A percentile compares a stretch with the other conserved stretches of the same genome.
These are phyloP conservation scores for Saururus chinensis DNA, from an alignment of 164 flowering plant genomes.

Conservation along the genomic window DNA sequence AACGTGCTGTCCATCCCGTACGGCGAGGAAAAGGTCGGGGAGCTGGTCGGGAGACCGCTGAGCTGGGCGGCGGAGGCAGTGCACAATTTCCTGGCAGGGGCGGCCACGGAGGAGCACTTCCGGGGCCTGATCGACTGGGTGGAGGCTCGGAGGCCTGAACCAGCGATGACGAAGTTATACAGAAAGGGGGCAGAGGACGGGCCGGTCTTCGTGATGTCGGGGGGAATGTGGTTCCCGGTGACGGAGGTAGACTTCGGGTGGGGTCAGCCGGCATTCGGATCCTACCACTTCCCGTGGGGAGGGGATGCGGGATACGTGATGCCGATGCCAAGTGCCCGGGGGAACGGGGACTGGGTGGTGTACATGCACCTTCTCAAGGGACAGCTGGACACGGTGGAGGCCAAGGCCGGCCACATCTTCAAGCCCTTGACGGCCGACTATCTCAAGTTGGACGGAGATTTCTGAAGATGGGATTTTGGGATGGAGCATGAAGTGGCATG, in stretches of 20 bases:
- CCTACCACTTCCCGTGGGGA: constrained; percentile 31
- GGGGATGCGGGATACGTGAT: constrained; percentile 28
- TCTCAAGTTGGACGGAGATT: neutral
- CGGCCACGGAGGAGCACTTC: constrained; percentile 24
- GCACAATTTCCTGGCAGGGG: constrained; percentile 10
- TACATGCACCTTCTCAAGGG: constrained; percentile 20
- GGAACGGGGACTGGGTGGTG: constrained; percentile 37
- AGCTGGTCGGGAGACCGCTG: constrained; percentile 14
- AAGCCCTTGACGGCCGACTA: constrained; percentile 6
- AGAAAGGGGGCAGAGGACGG: constrained; percentile 20
- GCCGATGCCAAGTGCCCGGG: constrained; percentile 27
- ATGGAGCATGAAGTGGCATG: no score
- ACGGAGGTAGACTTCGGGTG: constrained; percentile 29
- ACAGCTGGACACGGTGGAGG: constrained; percentile 8
- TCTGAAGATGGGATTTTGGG: neutral
- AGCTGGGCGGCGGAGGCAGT: constrained; percentile 19
- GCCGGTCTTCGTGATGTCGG: constrained; percentile 25
- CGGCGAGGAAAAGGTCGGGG: constrained; percentile 9
- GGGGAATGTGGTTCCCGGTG: constrained; percentile 24
- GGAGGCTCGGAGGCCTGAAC: constrained; percentile 23
- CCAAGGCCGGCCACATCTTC: constrained; percentile 5
- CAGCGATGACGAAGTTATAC: constrained; percentile 15
- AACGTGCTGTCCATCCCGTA: constrained; percentile 30
- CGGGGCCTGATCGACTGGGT: constrained; percentile 27
- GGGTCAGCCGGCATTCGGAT: constrained; percentile 24